These are phyloP conservation scores for Chrysosporium queenslandicum DNA, from an alignment of 2,329 filamentous ascomycete genomes.

Conservation along the genomic window DNA sequence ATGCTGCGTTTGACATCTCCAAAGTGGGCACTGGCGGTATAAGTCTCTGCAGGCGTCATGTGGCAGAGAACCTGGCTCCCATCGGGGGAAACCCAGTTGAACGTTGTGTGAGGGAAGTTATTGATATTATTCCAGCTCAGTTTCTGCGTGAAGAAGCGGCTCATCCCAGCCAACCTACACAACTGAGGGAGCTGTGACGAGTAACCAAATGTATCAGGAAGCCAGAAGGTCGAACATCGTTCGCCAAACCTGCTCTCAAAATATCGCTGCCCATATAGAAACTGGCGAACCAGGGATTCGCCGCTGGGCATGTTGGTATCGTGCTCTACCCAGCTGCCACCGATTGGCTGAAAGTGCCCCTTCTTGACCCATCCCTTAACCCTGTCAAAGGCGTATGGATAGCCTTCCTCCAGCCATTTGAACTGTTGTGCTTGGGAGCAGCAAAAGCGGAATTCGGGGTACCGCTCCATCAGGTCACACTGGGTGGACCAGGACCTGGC, in stretches of 20 bases:
- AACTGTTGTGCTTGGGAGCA: conserved; percentile 94
- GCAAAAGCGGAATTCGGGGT: conserved; percentile 85
- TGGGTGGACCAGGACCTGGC: conserved; percentile 95
- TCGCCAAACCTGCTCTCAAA: conserved; percentile 89
- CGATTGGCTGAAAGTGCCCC: conserved; percentile 86
- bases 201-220: conserved; percentile 97
- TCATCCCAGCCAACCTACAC: conserved; percentile 91
- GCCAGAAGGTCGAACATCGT: conserved; percentile 86
- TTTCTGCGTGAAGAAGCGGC: conserved; percentile 93
- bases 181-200: conserved; percentile 89
- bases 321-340: conserved; percentile 97
- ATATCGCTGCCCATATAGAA: conserved; percentile 88
- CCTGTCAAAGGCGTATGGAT: conserved; percentile 78
- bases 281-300: conserved; percentile 87
- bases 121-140: conserved; percentile 99
- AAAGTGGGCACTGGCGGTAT: conserved; percentile 89
- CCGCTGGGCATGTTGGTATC: conserved; percentile 96
- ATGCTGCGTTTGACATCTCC: conserved; percentile 86
- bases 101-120: conserved; percentile 95
- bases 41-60: conserved; percentile 92
- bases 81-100: conserved; percentile 95
- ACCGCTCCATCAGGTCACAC: conserved; percentile 87
- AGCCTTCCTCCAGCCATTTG: conserved; percentile 89
- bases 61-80: conserved; percentile 95
- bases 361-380: conserved; percentile 86